phyloP scores from a whole-genome alignment of 176 grass and related monocot genomes.

The Urochloa ruziziensis region DNA sequence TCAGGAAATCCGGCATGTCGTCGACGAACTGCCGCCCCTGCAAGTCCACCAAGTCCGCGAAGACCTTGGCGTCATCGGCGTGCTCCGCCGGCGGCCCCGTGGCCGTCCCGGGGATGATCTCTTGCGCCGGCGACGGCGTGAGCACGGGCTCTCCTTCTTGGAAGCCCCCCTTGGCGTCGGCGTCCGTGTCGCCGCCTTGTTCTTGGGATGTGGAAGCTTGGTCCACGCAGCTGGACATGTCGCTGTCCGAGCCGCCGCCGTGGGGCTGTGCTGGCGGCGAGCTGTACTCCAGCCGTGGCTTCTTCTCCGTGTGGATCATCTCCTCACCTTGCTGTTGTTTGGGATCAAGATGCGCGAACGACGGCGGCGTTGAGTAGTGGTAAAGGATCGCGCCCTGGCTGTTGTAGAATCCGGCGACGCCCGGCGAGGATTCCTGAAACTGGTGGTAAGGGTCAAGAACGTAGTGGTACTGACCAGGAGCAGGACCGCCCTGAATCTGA shows the following conservation, averaged over 20 bases:
- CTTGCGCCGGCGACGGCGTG: background rate
- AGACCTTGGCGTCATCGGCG: too few species aligned
- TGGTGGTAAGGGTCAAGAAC: background rate
- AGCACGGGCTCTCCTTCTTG: background rate
- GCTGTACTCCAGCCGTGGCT: background rate
- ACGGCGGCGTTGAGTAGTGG: background rate
- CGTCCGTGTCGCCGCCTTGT: background rate
- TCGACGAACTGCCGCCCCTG: background rate
- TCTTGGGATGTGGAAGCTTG: background rate
- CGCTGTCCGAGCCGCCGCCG: background rate
- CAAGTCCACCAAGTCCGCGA: background rate
- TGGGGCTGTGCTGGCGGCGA: background rate
- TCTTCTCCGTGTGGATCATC: background rate
- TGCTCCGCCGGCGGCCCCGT: too few species aligned
- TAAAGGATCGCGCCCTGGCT: background rate
- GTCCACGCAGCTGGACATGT: background rate
- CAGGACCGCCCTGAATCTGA: background rate
- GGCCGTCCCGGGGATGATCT: background rate
- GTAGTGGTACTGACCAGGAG: background rate
- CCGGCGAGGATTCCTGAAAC: background rate
- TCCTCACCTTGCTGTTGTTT: background rate
- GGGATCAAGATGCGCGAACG: background rate
- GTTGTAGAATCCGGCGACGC: conserved; percentile 15
- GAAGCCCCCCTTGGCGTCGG: background rate
- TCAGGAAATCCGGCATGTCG: background rate